Evolutionary conservation across 345 rosid species (phyloP).

Genomic region (Acer saccharum): DNA sequence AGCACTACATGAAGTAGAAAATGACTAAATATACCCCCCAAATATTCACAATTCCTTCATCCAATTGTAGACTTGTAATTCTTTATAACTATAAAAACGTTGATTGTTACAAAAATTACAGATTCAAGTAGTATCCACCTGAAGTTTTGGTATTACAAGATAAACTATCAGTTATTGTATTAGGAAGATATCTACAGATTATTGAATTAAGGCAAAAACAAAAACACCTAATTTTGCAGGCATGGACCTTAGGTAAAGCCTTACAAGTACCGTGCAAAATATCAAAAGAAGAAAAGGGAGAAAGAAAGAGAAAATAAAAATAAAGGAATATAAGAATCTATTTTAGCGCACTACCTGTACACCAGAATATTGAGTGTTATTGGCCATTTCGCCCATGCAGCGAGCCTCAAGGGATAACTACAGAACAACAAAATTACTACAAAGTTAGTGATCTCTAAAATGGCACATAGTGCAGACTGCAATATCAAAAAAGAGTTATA

Average conservation of each 20-base stretch:
- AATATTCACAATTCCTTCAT: not conserved
- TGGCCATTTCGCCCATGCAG: slow-evolving; percentile 57
- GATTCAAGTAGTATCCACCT: not conserved
- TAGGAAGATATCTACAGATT: too few relatives aligned
- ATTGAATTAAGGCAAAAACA: too few relatives aligned
- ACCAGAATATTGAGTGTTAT: slow-evolving; percentile 70
- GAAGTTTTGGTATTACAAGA: not conserved
- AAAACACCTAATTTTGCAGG: too few relatives aligned
- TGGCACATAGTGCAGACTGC: not conserved
- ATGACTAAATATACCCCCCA: not conserved
- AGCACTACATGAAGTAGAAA: not conserved
- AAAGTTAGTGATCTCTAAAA: slow-evolving; percentile 15
- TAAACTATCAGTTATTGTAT: not conserved
- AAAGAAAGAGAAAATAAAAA: too few relatives aligned
- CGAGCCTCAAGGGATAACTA: slow-evolving; percentile 32
- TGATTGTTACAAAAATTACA: slow-evolving; percentile 6
- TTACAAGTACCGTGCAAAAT: too few relatives aligned
- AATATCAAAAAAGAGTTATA: not conserved
- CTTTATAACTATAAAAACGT: not conserved
- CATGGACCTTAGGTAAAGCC: too few relatives aligned
- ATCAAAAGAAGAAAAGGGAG: too few relatives aligned
- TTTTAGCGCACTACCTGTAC: slow-evolving; percentile 40
- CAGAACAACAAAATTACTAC: slow-evolving; percentile 20
- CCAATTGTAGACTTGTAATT: not conserved
- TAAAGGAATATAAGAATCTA: too few relatives aligned